These are phyloP conservation scores for Rhizopogon rudus DNA, from an alignment of 768 basidiomycete species.

Conservation along the genomic window DNA sequence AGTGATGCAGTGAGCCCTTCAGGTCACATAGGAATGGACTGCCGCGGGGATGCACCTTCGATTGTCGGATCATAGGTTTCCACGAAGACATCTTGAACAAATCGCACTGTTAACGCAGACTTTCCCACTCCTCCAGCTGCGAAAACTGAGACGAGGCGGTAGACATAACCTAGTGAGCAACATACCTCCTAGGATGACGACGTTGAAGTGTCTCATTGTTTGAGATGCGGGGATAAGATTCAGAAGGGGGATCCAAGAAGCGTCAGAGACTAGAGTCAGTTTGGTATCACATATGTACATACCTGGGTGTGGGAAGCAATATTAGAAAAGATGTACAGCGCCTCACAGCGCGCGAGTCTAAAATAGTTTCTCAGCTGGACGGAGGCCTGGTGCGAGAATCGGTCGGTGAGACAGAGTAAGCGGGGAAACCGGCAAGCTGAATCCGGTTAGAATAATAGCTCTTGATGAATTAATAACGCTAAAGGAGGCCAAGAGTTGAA, in stretches of 20 bases:
- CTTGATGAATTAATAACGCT: not conserved
- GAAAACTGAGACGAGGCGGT: constrained; percentile 6
- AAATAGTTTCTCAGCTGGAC: not conserved
- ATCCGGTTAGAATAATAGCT: not conserved
- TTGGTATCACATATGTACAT: not conserved
- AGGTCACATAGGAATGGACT: not conserved
- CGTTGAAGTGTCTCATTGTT: constrained; percentile 67
- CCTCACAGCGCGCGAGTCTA: not conserved
- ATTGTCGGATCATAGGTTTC: constrained; percentile 83
- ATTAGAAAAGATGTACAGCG: not conserved
- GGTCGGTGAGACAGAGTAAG: not conserved
- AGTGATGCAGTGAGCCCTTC: constrained; percentile 8
- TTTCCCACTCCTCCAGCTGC: constrained; percentile 87
- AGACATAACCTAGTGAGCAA: constrained; percentile 5
- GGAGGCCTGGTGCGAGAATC: constrained; percentile 1
- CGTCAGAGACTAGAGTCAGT: too few species aligned
- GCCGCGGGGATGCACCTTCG: constrained; percentile 47
- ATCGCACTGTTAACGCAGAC: constrained; percentile 79
- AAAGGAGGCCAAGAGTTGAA: too few species aligned
- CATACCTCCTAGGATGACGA: constrained; percentile 78
- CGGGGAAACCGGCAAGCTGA: not conserved
- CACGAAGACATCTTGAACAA: constrained; percentile 66
- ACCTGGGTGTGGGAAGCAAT: not conserved
- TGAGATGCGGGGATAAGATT: constrained; percentile 3
- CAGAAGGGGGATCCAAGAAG: not conserved